phyloP scores from a whole-genome alignment of 768 basidiomycete species.

The Symmetrospora coprosmae region DNA sequence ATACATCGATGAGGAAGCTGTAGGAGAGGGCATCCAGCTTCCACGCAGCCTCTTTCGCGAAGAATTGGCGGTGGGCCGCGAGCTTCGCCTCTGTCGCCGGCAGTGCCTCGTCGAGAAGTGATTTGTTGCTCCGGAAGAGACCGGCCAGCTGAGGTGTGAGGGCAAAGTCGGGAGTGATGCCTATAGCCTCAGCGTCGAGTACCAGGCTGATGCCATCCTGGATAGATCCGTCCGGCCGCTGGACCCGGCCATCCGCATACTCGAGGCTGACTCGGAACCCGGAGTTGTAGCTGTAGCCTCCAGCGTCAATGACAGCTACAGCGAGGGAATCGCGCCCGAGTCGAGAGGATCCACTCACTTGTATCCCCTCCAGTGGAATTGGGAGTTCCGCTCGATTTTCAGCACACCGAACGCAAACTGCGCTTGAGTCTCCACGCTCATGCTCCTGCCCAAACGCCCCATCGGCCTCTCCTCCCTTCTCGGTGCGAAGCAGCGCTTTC shows the following conservation, averaged over 20 bases:
- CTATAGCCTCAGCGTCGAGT: constrained; percentile 46
- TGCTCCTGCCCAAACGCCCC: constrained; percentile 26
- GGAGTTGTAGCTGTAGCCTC: constrained; percentile 21
- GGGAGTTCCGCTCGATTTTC: constrained; percentile 27
- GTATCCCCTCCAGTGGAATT: constrained; percentile 22
- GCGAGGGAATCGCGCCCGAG: background rate
- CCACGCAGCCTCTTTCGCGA: constrained; percentile 42
- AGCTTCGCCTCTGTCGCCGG: constrained; percentile 43
- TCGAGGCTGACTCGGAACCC: constrained; percentile 52
- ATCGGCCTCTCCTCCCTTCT: constrained; percentile 44
- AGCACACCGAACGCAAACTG: constrained; percentile 13
- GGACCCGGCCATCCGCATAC: constrained; percentile 38
- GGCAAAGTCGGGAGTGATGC: constrained; percentile 53
- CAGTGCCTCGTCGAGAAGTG: constrained; percentile 4
- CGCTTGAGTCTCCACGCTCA: constrained; percentile 43
- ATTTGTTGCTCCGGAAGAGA: constrained; percentile 25
- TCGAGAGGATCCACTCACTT: constrained; percentile 38
- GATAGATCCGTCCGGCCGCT: background rate
- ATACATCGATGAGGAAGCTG: constrained; percentile 50
- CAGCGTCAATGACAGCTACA: background rate
- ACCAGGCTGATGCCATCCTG: constrained; percentile 40
- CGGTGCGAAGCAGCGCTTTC: constrained; percentile 42
- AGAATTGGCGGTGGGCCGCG: constrained; percentile 45
- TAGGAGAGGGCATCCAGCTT: constrained; percentile 51
- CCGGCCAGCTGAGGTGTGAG: constrained; percentile 47